Percentiles rank a stretch among this genome's conserved stretches.
Conservation (phyloP, 371 early-diverging fungal species). For the Circinella umbellata region DNA sequence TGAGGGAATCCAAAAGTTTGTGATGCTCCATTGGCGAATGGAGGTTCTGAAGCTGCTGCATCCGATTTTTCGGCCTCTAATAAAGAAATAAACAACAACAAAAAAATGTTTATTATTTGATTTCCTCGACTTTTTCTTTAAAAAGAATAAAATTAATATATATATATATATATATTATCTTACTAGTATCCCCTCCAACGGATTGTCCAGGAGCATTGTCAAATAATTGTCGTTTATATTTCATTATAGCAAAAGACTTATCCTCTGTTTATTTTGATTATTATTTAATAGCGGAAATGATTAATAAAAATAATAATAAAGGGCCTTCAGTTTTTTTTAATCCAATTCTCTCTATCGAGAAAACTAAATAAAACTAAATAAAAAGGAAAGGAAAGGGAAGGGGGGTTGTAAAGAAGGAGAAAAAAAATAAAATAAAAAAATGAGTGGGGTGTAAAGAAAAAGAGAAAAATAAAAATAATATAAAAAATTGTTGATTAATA, state of each 20-base stretch:
- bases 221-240: background rate
- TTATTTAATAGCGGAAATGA: too few relatives aligned
- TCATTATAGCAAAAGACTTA: background rate
- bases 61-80: background rate
- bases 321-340: background rate
- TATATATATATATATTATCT: background rate
- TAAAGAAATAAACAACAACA: too few relatives aligned
- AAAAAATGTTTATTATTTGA: too few relatives aligned
- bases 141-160: too few relatives aligned
- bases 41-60: background rate
- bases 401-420: background rate
- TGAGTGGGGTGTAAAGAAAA: background rate
- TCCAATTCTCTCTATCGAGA: background rate
- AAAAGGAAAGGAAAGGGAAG: conserved; percentile 9
- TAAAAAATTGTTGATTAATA: conserved; percentile 5
- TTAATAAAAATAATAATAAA: too few relatives aligned
- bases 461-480: background rate
- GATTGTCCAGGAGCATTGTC: background rate
- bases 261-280: too few relatives aligned
- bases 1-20: conserved; percentile 4
- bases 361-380: too few relatives aligned
- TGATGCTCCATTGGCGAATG: conserved; percentile 3
- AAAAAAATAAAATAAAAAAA: too few relatives aligned
- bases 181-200: background rate
- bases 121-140: too few relatives aligned